Evolutionary conservation across 768 basidiomycete species (phyloP), one percentile per base, ranked within the genome.

Genomic region (Pleurotus platypus): DNA sequence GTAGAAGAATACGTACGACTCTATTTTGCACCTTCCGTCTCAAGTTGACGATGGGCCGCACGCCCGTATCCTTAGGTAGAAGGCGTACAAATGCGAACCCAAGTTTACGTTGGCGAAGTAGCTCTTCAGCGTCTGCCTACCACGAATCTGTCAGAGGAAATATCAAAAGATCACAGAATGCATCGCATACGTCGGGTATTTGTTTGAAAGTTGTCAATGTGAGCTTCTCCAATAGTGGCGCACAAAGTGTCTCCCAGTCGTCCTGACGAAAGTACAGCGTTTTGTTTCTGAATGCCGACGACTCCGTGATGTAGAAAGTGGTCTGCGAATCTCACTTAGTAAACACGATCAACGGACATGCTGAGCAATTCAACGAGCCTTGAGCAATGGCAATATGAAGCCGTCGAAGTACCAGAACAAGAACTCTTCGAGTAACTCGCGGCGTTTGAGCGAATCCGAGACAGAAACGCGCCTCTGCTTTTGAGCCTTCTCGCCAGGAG

Each of bases 351-450:
- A 15, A n/a, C 8, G 12, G 15, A 38, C 38, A 24, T 48, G 55
- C 5, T 46, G 18, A 43, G 40, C 38, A 30, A 8, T 43, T 16
- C 55, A 16, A 66, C 79, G 46, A 60, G 92, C 96, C 76, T 83
- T 88, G 35, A 98, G 69, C 4, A 98, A 72, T 0, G 89, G 83
- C 3, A 90, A 69, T 5, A 98, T 69, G 67, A 95, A 94, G 0
- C 84, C 87, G 64, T 94, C 90, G 57, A 97, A 92, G 62, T 93
- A 87, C 97, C 97, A 99, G 66, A 85, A 90, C n/a, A 98, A 57
- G 64, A 96, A 92, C 50, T 98, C 92, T 66, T 92, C 85, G 0
- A 94, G 64, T 12, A 98, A 70, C 65, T 93, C 86, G n/a, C 83
- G 77, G 15, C 92, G 80, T 68, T 93, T 97, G 30, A 83, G 62